Base-by-base conservation (phyloP, 140 eudicot species). In the Eryngium alpinum region DNA sequence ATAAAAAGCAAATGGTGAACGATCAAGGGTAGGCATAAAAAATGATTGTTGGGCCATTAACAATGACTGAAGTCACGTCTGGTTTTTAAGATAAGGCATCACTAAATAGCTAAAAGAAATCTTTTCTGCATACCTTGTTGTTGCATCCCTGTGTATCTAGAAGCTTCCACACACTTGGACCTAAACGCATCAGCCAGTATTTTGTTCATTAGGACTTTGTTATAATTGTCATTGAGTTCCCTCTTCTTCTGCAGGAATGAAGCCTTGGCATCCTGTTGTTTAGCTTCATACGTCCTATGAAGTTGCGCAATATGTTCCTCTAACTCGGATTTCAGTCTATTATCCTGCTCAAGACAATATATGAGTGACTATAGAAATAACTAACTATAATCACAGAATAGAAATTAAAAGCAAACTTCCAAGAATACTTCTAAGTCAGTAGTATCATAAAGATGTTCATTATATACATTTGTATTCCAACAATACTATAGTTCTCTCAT, bases 181-280 rank as follows among this genome's bases (percentile, higher is more conserved):
- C 86, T 78, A 80, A 89, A 84, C 59, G 87, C 89, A 51, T 86
- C 89, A 27, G 89, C 93, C 59, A 89, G 79, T 16, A 74, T 14
- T 80, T 72, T 78, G 81, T 86, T 87, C 88, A 86, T 85, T 44
- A 80, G 51, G 31, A 84, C 84, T 72, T 53, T 86, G 49, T 80
- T 74, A 28, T 60, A 76, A 74, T 79, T 84, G 29, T 73, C 27
- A 25, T 87, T 89, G 33, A 87, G 87, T 69, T 82, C 88, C 5
- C 69, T 67, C 78, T 77, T 87, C 63, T 82, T 89, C 59, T 52
- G 83, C 31, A 57, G 71, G 85, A 79, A 86, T 44, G 81, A 85
- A 65, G 81, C 57, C 80, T 87, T 91, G 60, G 83, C 80, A 29
- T 86, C 89, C 77, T 84, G 69, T 50, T 56, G 81, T 72, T 83